Percentiles rank a stretch among this genome's conserved stretches.
These are phyloP conservation scores for Mallotus repandus DNA, from an alignment of 441 rosid genomes.

Conservation along the genomic window DNA sequence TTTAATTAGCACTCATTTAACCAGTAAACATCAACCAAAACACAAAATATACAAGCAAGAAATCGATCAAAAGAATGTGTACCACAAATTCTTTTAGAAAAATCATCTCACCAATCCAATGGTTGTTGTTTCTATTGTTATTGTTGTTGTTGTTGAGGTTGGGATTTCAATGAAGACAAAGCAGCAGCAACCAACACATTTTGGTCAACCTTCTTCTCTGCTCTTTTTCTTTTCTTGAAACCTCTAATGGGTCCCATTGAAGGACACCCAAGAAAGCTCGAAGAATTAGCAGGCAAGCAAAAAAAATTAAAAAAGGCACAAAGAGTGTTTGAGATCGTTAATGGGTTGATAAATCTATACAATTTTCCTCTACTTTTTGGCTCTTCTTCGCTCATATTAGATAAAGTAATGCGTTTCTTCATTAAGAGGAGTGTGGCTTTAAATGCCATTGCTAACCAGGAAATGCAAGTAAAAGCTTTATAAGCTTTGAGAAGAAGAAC, in stretches of 20 bases:
- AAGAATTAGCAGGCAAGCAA: background rate
- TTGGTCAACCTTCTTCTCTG: slow-evolving; percentile 69
- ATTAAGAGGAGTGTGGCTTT: too few species aligned
- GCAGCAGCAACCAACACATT: slow-evolving; percentile 45
- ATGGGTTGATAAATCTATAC: too few species aligned
- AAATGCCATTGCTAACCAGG: too few species aligned
- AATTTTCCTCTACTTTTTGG: too few species aligned
- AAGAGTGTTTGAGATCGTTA: background rate
- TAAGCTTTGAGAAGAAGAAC: too few species aligned
- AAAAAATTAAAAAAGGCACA: background rate
- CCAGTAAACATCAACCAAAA: background rate
- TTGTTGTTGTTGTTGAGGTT: slow-evolving; percentile 9
- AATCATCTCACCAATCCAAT: slow-evolving; percentile 73
- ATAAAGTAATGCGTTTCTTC: too few species aligned
- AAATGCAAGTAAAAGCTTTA: too few species aligned
- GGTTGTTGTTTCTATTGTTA: slow-evolving; percentile 24
- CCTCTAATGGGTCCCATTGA: slow-evolving; percentile 68
- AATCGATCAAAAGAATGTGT: slow-evolving; percentile 16
- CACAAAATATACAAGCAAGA: background rate
- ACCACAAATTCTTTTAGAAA: slow-evolving; percentile 69
- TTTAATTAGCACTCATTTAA: too few species aligned
- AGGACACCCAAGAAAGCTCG: slow-evolving; percentile 14
- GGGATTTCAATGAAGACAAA: slow-evolving; percentile 27
- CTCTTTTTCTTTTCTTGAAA: slow-evolving; percentile 55
- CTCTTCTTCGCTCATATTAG: too few species aligned